Evolutionary conservation across 1,284 basidiomycete genomes (phyloP).

Genomic region (Erythrobasidium hasegawianum): DNA sequence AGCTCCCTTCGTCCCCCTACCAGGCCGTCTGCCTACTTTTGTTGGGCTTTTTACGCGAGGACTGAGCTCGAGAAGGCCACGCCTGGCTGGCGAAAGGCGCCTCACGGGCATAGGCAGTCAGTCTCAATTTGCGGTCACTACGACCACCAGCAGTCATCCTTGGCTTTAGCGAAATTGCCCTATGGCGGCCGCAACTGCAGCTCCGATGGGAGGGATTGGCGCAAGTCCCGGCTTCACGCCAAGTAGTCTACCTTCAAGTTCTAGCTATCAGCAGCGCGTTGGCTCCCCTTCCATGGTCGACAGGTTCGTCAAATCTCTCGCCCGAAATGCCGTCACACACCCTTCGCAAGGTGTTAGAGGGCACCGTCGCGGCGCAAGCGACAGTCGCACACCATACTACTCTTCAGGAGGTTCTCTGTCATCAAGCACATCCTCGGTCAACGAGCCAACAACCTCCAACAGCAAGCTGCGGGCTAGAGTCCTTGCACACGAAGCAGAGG

Average conservation of each 20-base stretch:
- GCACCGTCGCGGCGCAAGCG: neutral
- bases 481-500: neutral
- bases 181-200: too few relatives aligned
- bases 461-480: neutral
- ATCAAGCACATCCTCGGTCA: neutral
- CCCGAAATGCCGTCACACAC: neutral
- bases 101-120: too few relatives aligned
- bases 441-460: neutral
- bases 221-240: neutral
- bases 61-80: too few relatives aligned
- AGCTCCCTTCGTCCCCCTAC: too few relatives aligned
- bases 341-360: neutral
- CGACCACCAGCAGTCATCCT: too few relatives aligned
- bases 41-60: too few relatives aligned
- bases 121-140: too few relatives aligned
- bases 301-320: neutral
- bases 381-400: neutral
- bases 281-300: neutral
- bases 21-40: too few relatives aligned
- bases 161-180: too few relatives aligned
- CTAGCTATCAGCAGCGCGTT: neutral
- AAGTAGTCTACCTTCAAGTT: too few relatives aligned
- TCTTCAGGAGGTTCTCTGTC: neutral
- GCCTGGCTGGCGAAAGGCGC: too few relatives aligned
- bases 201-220: neutral